Base-by-base conservation (phyloP, 176 grass and related monocot species). In the Ananas comosus region DNA sequence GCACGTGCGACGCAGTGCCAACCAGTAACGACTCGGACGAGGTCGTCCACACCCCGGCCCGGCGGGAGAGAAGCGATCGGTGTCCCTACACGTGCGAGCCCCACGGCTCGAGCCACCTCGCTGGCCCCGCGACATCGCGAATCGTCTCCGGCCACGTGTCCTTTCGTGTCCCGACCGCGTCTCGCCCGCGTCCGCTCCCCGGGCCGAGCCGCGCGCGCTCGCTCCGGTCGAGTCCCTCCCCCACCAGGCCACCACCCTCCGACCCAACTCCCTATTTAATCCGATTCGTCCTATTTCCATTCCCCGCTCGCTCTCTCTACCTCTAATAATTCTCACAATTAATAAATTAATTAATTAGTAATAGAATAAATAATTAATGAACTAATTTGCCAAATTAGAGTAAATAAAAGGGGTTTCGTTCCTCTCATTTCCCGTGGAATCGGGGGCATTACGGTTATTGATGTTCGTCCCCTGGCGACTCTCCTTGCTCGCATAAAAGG, bases 91-190 rank as follows among this genome's bases (percentile, higher is more conserved):
- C 17, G 56, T 61, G 56, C 56, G 56, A 61, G 17, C 10, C 56
- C 56, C 56, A 16, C 56, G 16, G 16, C 14, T 61, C 56, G 17
- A n/a, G 56, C 56, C 56, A 6, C 33, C 0, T 6, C 33, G 7
- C 33, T 42, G 33, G 33, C 33, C 33, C 33, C 33, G 6, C 33
- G 33, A 42, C 33, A 42, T 42, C 4, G 5, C 5, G 33, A 42
- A 42, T 42, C 33, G 33, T 42, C 33, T 42, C 33, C 5, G 5
- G 4, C 33, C 33, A 7, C 51, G 6, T 64, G 29, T 29, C 51
- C 72, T 72, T 52, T 75, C 71, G 79, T 51, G 0, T 19, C 48
- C 33, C 47, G 61, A 63, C n/a, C 69, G 63, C 42, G 1, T 11
- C n/a, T 3, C 61, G 18, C 9, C 47, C 19, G 53, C 25, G 53